Evolutionary conservation across 2,329 filamentous ascomycete species (phyloP).

Genomic region (Ophiocordyceps australis): DNA sequence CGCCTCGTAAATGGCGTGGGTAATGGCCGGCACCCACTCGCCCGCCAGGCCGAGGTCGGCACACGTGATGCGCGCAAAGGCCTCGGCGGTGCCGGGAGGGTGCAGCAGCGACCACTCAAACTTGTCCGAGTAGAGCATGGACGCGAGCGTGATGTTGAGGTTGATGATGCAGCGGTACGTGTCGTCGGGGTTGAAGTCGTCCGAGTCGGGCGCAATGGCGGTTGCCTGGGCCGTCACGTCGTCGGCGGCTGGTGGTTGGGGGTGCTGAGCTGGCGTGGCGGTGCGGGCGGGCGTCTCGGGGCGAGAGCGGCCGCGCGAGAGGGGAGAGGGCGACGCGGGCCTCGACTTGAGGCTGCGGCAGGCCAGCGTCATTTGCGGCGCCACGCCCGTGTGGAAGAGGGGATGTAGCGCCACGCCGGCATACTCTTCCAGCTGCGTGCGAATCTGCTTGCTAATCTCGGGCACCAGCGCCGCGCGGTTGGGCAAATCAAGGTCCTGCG

Average conservation of each 20-base stretch:
- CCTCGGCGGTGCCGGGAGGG: constrained; percentile 77
- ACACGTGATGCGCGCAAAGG: constrained; percentile 83
- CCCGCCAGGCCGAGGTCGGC: constrained; percentile 76
- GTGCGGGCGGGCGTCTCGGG: constrained; percentile 37
- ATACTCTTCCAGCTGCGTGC: constrained; percentile 89
- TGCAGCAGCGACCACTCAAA: constrained; percentile 96
- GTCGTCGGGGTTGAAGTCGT: constrained; percentile 77
- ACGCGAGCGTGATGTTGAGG: constrained; percentile 79
- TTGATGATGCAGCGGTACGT: constrained; percentile 87
- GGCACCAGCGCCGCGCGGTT: constrained; percentile 49
- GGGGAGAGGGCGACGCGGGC: constrained; percentile 19
- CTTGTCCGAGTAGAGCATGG: constrained; percentile 85
- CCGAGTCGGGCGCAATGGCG: constrained; percentile 39
- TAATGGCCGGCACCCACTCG: constrained; percentile 88
- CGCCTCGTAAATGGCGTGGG: constrained; percentile 93
- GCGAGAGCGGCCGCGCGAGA: constrained; percentile 20
- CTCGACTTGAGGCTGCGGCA: constrained; percentile 15
- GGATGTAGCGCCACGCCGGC: constrained; percentile 87
- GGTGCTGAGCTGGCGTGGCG: too few relatives aligned
- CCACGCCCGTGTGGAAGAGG: constrained; percentile 49
- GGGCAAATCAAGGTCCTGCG: constrained; percentile 85
- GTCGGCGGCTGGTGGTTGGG: constrained; percentile 15
- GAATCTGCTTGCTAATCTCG: constrained; percentile 85
- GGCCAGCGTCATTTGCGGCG: constrained; percentile 3
- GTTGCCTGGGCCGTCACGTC: constrained; percentile 55